Percentiles rank a stretch among this genome's conserved stretches.
These are phyloP conservation scores for Saccharomycopsis hybrid DNA, from an alignment of 1,139 yeast genomes.

Conservation along the genomic window DNA sequence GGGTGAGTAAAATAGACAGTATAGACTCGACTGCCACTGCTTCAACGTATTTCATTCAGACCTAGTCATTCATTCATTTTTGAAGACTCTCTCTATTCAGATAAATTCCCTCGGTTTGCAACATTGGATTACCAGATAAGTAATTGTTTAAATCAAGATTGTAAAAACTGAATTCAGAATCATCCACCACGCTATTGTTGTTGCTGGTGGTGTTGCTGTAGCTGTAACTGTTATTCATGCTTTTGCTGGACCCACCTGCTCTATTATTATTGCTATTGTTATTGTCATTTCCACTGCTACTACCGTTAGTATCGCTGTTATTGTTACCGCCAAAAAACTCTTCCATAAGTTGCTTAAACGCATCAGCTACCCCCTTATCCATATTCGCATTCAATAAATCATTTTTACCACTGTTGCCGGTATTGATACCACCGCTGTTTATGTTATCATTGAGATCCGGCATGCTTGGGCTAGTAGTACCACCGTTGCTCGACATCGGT, in stretches of 20 bases:
- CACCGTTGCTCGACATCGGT: no score
- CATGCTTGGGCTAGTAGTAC: no score
- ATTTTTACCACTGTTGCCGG: neutral
- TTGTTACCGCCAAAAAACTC: neutral
- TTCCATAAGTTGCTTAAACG: neutral
- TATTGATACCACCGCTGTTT: neutral
- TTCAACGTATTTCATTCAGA: no score
- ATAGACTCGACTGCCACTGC: no score
- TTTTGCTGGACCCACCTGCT: neutral
- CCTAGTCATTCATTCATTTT: no score
- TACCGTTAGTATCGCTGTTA: neutral
- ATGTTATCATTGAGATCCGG: no score
- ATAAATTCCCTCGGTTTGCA: neutral
- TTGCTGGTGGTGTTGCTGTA: neutral
- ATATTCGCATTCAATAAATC: neutral
- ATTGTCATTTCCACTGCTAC: neutral
- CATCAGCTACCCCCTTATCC: neutral
- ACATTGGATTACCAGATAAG: neutral
- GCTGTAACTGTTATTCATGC: neutral
- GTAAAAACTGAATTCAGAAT: neutral
- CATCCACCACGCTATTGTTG: neutral
- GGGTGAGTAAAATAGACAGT: no score
- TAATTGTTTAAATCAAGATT: neutral
- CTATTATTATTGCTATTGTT: neutral
- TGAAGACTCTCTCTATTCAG: no score